phyloP scores from a whole-genome alignment of 202 grass and related monocot genomes.

The Digitaria exilis region DNA sequence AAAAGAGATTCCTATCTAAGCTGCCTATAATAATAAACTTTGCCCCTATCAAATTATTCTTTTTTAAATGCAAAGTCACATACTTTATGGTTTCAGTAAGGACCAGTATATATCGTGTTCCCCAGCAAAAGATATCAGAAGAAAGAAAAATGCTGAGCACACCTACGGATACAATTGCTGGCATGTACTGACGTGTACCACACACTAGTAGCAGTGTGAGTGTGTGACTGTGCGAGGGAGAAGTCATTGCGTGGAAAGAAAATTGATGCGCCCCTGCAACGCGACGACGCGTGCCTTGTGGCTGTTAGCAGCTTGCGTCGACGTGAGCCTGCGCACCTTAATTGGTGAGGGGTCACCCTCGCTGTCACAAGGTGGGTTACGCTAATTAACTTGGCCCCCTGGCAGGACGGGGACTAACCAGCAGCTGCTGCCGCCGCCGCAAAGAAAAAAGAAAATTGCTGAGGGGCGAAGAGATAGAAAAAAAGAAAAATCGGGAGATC shows the following conservation, averaged over 20 bases:
- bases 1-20: constrained; percentile 28
- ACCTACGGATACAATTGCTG: neutral
- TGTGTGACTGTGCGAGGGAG: no score
- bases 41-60: neutral
- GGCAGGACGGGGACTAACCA: constrained; percentile 29
- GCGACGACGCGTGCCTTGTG: no score
- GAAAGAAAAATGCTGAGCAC: neutral
- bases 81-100: neutral
- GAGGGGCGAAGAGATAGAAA: neutral
- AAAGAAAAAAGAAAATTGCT: neutral
- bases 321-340: constrained; percentile 33
- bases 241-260: no score
- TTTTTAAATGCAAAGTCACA: neutral
- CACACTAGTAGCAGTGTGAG: neutral
- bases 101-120: neutral
- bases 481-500: constrained; percentile 34
- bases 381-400: constrained; percentile 29
- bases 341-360: constrained; percentile 49
- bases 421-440: neutral
- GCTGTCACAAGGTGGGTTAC: neutral
- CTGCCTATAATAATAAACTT: neutral
- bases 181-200: neutral
- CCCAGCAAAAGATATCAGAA: neutral
- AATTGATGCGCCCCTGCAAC: no score
- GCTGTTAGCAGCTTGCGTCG: neutral